Base-by-base conservation (phyloP, 1,284 basidiomycete species). In the Hemileia vastatrix region DNA sequence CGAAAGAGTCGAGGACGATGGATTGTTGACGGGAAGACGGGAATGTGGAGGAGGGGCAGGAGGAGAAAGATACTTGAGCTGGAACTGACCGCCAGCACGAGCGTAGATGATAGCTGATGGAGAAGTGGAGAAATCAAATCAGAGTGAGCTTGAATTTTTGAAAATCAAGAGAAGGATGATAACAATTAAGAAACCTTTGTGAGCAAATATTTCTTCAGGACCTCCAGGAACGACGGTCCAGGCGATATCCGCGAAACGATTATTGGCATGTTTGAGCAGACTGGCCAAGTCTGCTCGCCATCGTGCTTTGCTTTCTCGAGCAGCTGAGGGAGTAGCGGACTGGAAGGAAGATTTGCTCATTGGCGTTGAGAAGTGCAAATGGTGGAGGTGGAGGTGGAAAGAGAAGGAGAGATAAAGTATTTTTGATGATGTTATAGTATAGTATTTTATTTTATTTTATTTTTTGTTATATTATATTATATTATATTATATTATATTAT, bases 191-290 rank as follows among this genome's bases (percentile, higher is more conserved):
- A 33, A 21, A 90, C 89, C 89, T 81, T 94, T 93, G 77, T 94
- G 90, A 1, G 88, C 90, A 84, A 86, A 90, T 15, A 92, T 64
- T 49, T 50, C 65, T 32, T 63, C 63, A 9, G 47, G 11, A 6
- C 54, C 48, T 18, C 51, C 52, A 8, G 50, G 49, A 2, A 57
- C 63, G 2, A 50, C 51, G 49, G 78, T 77, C 91, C 91, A 95
- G 15, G 88, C 84, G 57, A 96, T 88, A 78, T 95, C 92, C n/a
- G 87, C 86, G 73, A 90, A 94, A 60, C 88, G 80, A 64, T 90
- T 86, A 75, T 86, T 86, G 23, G 91, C 86, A 64, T 85, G 80
- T 66, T 81, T 80, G 76, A 90, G 91, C 43, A 95, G 81, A 1
- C 79, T 73, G 66, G 84, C 81, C 9, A 95, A 81, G 77, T 94